Evolutionary conservation across 345 rosid species (phyloP).

Genomic region (Moringa oleifera): DNA sequence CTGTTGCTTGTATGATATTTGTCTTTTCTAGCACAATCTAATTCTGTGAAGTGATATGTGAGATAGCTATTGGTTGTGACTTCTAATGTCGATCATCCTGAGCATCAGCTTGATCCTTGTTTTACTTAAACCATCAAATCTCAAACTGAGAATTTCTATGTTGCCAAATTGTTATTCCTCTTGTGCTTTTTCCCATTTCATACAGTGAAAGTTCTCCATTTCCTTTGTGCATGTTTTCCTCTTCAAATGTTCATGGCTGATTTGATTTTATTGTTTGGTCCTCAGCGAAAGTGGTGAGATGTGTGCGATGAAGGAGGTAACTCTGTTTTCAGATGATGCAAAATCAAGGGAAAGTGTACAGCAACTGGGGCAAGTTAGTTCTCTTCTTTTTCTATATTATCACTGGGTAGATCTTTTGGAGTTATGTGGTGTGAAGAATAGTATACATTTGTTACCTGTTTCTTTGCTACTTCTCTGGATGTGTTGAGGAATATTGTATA

Average conservation of each 20-base stretch:
- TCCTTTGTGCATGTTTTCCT: neutral
- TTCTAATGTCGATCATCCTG: neutral
- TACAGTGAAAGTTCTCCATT: neutral
- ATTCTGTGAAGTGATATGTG: slow-evolving; percentile 4
- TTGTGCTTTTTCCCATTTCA: neutral
- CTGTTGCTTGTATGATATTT: neutral
- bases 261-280: neutral
- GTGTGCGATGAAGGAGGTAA: slow-evolving; percentile 93
- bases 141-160: neutral
- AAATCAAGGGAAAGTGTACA: slow-evolving; percentile 74
- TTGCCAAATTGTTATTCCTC: neutral
- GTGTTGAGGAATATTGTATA: slow-evolving; percentile 1
- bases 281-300: slow-evolving; percentile 75
- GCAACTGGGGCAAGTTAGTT: slow-evolving; percentile 60
- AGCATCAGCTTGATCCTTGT: neutral
- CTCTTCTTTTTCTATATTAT: neutral
- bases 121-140: neutral
- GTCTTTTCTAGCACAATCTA: neutral
- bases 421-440: neutral
- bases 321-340: slow-evolving; percentile 70
- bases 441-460: neutral
- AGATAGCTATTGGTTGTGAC: neutral
- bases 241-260: neutral
- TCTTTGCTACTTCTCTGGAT: neutral
- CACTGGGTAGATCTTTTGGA: neutral